Percentiles rank a stretch among this genome's conserved stretches.
Conservation (phyloP, 176 grass and related monocot genomes). For the Hordeum marinum region DNA sequence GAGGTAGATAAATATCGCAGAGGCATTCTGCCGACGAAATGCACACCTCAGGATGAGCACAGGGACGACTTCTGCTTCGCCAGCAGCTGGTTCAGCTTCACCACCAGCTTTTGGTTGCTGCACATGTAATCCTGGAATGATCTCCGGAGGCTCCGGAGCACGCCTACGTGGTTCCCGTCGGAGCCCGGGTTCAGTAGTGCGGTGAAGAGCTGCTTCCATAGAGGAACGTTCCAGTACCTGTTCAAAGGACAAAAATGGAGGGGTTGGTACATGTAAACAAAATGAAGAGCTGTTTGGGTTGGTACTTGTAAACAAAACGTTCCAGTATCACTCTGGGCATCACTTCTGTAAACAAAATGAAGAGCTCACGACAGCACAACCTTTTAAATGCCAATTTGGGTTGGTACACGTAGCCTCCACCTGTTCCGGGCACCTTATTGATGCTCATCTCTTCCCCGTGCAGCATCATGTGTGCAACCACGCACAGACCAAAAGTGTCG, state of each 20-base stretch:
- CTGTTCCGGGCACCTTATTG: slow-evolving; percentile 41
- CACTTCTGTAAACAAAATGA: not conserved
- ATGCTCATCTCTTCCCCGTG: slow-evolving; percentile 62
- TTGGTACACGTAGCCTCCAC: slow-evolving; percentile 52
- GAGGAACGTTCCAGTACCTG: slow-evolving; percentile 82
- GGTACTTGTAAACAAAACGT: too few relatives aligned
- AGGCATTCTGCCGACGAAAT: not conserved
- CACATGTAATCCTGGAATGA: slow-evolving; percentile 66
- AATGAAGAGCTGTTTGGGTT: not conserved
- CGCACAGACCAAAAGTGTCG: slow-evolving; percentile 78
- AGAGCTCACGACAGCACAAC: slow-evolving; percentile 6
- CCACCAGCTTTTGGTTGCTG: slow-evolving; percentile 48
- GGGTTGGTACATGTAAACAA: not conserved
- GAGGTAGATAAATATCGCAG: not conserved
- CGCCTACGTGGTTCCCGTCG: slow-evolving; percentile 50
- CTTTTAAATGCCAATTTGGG: slow-evolving; percentile 69
- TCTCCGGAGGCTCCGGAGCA: slow-evolving; percentile 50
- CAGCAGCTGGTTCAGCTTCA: slow-evolving; percentile 56
- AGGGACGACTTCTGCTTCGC: slow-evolving; percentile 70
- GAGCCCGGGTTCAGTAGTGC: slow-evolving; percentile 65
- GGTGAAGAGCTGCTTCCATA: slow-evolving; percentile 71
- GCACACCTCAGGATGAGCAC: slow-evolving; percentile 56
- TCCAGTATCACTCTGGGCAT: not conserved
- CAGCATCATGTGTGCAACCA: slow-evolving; percentile 88
- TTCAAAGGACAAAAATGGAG: not conserved